Conservation (phyloP, 768 basidiomycete species). For the Mycena maculata region DNA sequence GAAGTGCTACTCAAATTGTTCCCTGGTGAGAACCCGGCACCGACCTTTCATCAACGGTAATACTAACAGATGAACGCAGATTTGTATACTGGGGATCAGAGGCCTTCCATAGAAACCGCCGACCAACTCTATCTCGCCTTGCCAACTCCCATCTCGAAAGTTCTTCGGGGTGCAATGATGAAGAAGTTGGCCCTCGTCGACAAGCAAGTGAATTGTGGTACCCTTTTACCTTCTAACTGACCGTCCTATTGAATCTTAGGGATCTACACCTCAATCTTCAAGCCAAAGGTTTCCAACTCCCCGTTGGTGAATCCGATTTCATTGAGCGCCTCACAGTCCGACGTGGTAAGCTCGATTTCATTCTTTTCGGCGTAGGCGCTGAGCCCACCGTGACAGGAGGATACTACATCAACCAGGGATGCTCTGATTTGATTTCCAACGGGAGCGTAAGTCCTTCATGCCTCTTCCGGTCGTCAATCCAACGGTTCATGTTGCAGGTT, state of each 20-base stretch:
- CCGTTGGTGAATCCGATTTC: conserved; percentile 1
- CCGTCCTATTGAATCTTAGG: neutral
- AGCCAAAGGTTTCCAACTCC: neutral
- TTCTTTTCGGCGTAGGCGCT: no score
- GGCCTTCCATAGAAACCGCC: conserved; percentile 4
- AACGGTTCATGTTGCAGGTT: neutral
- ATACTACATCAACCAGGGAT: conserved; percentile 12
- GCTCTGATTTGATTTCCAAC: conserved; percentile 1
- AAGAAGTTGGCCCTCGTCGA: neutral
- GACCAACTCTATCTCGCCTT: conserved; percentile 6
- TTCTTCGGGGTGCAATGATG: conserved; percentile 10
- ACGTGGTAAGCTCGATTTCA: no score
- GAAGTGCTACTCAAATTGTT: conserved; percentile 11
- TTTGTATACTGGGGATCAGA: conserved; percentile 7
- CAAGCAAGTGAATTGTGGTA: neutral
- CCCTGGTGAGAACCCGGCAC: neutral
- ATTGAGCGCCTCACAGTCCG: no score
- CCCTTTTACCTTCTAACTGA: neutral
- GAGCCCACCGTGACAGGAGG: neutral
- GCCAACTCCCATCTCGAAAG: conserved; percentile 3
- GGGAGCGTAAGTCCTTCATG: conserved; percentile 2
- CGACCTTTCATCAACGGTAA: no score
- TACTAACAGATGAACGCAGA: no score
- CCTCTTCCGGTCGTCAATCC: neutral
- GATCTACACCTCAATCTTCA: neutral